Conservation (phyloP, 1,284 basidiomycete genomes). For the Volvariella volvacea region DNA sequence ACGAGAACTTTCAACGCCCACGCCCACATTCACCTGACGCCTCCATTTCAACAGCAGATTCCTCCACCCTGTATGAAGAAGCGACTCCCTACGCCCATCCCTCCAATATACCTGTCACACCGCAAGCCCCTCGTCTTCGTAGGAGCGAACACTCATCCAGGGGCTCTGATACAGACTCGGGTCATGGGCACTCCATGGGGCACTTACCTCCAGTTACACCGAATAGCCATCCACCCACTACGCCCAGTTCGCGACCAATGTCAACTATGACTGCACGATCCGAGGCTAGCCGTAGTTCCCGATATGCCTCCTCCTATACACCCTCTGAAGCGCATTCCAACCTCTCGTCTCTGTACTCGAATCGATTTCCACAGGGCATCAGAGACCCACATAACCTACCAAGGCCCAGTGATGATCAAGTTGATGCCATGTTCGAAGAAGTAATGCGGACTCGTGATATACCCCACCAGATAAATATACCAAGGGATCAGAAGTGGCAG, state of each 20-base stretch:
- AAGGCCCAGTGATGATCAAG: slow-evolving; percentile 68
- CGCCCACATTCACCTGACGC: slow-evolving; percentile 43
- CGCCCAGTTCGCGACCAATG: slow-evolving; percentile 39
- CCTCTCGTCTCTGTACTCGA: slow-evolving; percentile 51
- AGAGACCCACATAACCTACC: slow-evolving; percentile 66
- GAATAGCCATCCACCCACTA: slow-evolving; percentile 23
- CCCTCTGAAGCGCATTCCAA: slow-evolving; percentile 46
- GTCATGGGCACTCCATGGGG: slow-evolving; percentile 39
- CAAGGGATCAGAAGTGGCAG: slow-evolving; percentile 88
- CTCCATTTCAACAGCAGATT: slow-evolving; percentile 50
- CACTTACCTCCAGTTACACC: slow-evolving; percentile 12
- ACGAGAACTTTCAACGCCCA: slow-evolving; percentile 27
- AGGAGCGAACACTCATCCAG: slow-evolving; percentile 47
- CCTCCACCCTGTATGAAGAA: slow-evolving; percentile 52
- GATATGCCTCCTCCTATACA: slow-evolving; percentile 51
- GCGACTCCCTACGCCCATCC: slow-evolving; percentile 22
- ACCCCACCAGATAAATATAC: slow-evolving; percentile 49
- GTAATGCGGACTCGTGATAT: slow-evolving; percentile 66
- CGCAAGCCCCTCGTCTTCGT: slow-evolving; percentile 33
- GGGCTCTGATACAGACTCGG: slow-evolving; percentile 36
- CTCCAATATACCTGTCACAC: slow-evolving; percentile 24
- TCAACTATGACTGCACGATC: slow-evolving; percentile 52
- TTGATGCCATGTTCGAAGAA: slow-evolving; percentile 73
- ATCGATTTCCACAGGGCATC: slow-evolving; percentile 29
- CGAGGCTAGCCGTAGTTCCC: slow-evolving; percentile 54